phyloP scores from a whole-genome alignment of 257 asterid genomes.

The Nicotiana obtusifolia region DNA sequence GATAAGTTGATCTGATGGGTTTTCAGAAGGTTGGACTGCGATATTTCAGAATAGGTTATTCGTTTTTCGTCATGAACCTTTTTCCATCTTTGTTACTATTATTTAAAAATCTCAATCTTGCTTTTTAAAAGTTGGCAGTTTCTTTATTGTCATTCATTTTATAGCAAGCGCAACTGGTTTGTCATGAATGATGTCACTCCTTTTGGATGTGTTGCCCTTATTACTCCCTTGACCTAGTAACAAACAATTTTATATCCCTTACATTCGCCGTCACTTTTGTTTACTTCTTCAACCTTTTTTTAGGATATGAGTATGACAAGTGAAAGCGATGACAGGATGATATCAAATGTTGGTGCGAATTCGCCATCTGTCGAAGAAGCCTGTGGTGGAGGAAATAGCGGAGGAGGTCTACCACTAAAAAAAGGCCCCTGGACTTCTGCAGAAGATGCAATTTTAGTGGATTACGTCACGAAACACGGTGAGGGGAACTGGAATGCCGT shows the following conservation, averaged over 20 bases:
- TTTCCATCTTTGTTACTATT: not conserved
- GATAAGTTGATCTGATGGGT: slow-evolving; percentile 6
- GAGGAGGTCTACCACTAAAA: slow-evolving; percentile 36
- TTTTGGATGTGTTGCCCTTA: slow-evolving; percentile 5
- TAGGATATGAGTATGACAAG: slow-evolving; percentile 43
- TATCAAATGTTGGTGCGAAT: slow-evolving; percentile 20
- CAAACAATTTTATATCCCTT: not conserved
- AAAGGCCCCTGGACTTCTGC: slow-evolving; percentile 64
- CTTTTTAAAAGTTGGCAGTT: not conserved
- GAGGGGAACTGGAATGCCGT: slow-evolving; percentile 69
- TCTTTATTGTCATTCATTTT: not conserved
- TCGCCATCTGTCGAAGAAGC: slow-evolving; percentile 39
- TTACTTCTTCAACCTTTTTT: slow-evolving; percentile 12
- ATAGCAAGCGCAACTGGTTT: slow-evolving; percentile 3
- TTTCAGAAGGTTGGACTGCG: slow-evolving; percentile 8
- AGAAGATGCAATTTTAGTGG: slow-evolving; percentile 53
- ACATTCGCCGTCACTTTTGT: not conserved
- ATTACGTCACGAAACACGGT: slow-evolving; percentile 51
- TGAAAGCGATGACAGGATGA: slow-evolving; percentile 40
- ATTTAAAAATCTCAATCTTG: not conserved
- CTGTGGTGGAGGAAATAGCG: slow-evolving; percentile 31
- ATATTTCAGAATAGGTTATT: slow-evolving; percentile 3
- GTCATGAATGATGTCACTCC: slow-evolving; percentile 3
- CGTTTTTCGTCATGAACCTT: not conserved
- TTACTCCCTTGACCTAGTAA: not conserved